Conservation (phyloP, 768 basidiomycete genomes). For the Calvatia gigantea region DNA sequence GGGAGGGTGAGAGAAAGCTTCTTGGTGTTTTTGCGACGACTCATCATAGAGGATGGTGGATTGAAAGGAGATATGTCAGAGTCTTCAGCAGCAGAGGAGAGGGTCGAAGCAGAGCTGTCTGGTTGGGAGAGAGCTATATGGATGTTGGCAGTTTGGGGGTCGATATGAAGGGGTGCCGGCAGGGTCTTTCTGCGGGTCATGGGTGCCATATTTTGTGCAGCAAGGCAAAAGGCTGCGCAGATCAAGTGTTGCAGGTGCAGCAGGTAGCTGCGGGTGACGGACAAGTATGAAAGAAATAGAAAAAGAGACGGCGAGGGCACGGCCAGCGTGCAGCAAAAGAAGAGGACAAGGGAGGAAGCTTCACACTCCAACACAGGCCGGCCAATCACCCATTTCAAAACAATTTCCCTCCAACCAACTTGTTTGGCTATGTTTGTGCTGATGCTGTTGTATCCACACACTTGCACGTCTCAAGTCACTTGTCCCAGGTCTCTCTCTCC, state of each 20-base stretch:
- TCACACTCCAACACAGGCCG: too few relatives aligned
- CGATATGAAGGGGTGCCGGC: slow-evolving; percentile 55
- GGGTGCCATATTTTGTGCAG: slow-evolving; percentile 21
- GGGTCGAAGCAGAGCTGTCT: slow-evolving; percentile 46
- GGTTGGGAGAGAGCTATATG: slow-evolving; percentile 47
- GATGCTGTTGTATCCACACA: neutral
- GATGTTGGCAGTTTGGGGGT: slow-evolving; percentile 45
- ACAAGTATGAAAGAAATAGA: neutral
- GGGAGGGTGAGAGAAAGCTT: slow-evolving; percentile 68
- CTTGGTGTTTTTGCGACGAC: slow-evolving; percentile 66
- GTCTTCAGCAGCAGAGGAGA: slow-evolving; percentile 51
- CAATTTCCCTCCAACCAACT: neutral
- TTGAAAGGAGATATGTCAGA: slow-evolving; percentile 43
- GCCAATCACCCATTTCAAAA: neutral
- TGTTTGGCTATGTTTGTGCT: neutral
- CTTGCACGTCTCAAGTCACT: neutral
- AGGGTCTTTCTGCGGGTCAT: slow-evolving; percentile 50
- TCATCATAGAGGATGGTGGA: slow-evolving; percentile 25
- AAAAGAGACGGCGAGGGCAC: slow-evolving; percentile 21
- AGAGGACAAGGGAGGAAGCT: slow-evolving; percentile 19
- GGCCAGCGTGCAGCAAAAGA: slow-evolving; percentile 40
- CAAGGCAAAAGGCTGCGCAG: neutral
- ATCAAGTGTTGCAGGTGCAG: neutral
- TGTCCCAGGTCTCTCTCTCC: neutral
- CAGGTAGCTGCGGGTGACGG: neutral